Evolutionary conservation across 208 protist species (phyloP).

Genomic region (Acanthamoeba royreba): DNA sequence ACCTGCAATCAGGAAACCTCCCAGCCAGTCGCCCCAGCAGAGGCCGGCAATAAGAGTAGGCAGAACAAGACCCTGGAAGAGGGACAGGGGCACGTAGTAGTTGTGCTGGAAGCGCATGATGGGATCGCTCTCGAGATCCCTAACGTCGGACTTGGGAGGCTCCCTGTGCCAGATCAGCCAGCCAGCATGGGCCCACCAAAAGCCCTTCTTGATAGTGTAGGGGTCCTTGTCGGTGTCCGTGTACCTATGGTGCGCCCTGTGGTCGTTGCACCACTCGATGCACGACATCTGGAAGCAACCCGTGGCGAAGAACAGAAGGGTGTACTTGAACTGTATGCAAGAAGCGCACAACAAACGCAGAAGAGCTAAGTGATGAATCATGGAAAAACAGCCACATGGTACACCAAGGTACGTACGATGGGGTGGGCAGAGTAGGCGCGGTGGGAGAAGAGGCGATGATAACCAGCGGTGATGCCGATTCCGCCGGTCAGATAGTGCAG

Average conservation of each 20-base stretch:
- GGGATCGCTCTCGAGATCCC: constrained; percentile 71
- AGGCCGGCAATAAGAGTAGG: constrained; percentile 71
- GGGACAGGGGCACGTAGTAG: constrained; percentile 62
- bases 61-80: constrained; percentile 67
- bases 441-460: constrained; percentile 76
- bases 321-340: background rate
- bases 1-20: constrained; percentile 64
- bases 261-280: constrained; percentile 68
- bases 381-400: constrained; percentile 17
- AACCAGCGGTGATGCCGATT: constrained; percentile 75
- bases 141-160: constrained; percentile 59
- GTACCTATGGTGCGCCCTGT: constrained; percentile 76
- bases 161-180: constrained; percentile 73
- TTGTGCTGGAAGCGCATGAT: constrained; percentile 75
- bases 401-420: background rate
- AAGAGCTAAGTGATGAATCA: background rate
- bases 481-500: constrained; percentile 59
- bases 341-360: background rate
- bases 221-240: constrained; percentile 75
- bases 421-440: constrained; percentile 61
- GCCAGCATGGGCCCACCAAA: constrained; percentile 69
- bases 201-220: constrained; percentile 57
- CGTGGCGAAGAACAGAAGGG: constrained; percentile 44
- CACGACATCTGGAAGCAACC: constrained; percentile 56
- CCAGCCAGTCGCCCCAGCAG: constrained; percentile 72